Evolutionary conservation across 306 rosid genomes (phyloP), one percentile per base, ranked within the genome.

Genomic region (Pueraria montana): DNA sequence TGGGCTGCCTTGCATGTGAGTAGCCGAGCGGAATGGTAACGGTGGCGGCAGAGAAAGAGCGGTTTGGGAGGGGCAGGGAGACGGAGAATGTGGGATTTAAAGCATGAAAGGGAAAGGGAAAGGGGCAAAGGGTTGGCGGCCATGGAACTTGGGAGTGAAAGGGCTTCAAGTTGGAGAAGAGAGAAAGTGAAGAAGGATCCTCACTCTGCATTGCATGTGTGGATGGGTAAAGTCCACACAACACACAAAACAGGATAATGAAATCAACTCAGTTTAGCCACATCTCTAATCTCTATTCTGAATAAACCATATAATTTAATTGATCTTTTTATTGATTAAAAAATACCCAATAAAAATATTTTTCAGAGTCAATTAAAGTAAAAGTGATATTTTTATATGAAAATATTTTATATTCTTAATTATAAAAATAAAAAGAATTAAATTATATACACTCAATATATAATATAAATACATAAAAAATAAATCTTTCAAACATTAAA

Each of bases 1-100:
- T 94, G 92, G 18, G 95, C 76, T 0, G 98, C 98, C 78, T 89
- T 86, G 77, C 98, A 95, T 0, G 20, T 30, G 23, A 86, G 11
- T 30, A 72, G 73, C 4, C 18, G 17, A 2, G 68, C 2, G 13
- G 49, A 62, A 32, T 45, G 80, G 80, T 38, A 38, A 8, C 6
- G 68, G 45, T 3, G 65, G 23, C 4, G 84, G 66, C 20, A 62
- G 24, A 84, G 80, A 61, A 71, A 27, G 11, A 78, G n/a, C 2
- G 78, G 74, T 36, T 76, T 85, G 13, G 21, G 79, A 76, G 78
- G 76, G 34, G 6, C 32, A 0, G 32, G 11, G 26, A 52, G 9
- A 36, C 84, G 32, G 73, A 81, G 72, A 58, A 74, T 77, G 80
- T 80, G 59, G 65, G 75, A n/a, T 12, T 80, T 81, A 59, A 79